Evolutionary conservation across 1,284 basidiomycete species (phyloP).

Genomic region (Ustilago xerochloae): DNA sequence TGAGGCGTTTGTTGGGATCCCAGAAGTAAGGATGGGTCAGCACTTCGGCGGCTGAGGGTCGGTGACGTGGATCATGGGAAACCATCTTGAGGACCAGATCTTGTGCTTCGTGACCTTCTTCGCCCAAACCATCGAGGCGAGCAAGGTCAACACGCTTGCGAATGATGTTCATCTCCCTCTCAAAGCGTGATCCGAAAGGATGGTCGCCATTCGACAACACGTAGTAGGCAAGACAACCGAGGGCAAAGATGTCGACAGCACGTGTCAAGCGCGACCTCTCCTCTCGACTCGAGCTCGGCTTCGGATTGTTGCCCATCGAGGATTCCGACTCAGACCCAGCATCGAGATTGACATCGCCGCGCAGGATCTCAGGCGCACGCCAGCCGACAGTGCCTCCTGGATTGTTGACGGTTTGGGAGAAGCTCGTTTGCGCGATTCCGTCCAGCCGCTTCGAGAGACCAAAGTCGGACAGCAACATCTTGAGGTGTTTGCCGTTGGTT

Average conservation of each 20-base stretch:
- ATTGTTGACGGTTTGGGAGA: conserved; percentile 66
- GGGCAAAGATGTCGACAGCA: conserved; percentile 66
- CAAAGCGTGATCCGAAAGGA: conserved; percentile 65
- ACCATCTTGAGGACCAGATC: conserved; percentile 64
- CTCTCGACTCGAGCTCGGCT: conserved; percentile 27
- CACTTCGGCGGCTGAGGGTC: conserved; percentile 86
- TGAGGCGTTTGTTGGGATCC: conserved; percentile 84
- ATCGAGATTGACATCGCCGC: conserved; percentile 59
- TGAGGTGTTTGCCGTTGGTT: conserved; percentile 54
- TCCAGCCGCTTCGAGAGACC: conserved; percentile 66
- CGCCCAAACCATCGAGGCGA: conserved; percentile 57
- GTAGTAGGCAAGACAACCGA: conserved; percentile 66
- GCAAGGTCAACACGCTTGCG: conserved; percentile 51
- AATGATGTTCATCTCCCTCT: conserved; percentile 67
- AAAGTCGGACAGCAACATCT: conserved; percentile 67
- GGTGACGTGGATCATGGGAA: conserved; percentile 67
- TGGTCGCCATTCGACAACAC: conserved; percentile 65
- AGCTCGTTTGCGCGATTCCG: conserved; percentile 63
- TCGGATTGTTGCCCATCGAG: conserved; percentile 41
- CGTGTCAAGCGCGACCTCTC: conserved; percentile 58
- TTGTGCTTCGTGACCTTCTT: conserved; percentile 65
- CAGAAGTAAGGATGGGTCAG: conserved; percentile 97
- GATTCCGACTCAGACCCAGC: conserved; percentile 49
- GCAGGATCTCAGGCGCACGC: conserved; percentile 66
- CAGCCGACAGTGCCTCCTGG: conserved; percentile 66